Evolutionary conservation across 2,329 filamentous ascomycete genomes (phyloP).

Genomic region (Scolecobasidium constrictum): DNA sequence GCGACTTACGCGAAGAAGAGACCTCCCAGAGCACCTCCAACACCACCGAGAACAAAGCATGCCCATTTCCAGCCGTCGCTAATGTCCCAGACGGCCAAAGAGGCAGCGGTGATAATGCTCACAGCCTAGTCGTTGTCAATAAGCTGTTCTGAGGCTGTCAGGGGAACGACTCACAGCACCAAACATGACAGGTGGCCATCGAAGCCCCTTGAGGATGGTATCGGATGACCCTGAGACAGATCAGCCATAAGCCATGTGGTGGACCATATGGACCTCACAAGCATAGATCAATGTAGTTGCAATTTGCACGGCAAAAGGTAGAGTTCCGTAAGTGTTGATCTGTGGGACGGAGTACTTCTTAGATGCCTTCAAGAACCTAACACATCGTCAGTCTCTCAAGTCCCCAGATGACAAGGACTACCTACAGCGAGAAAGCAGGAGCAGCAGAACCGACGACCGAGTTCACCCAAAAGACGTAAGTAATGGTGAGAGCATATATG

Average conservation of each 20-base stretch:
- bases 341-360: background rate
- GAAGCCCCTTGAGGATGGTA: background rate
- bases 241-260: too few relatives aligned
- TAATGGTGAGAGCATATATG: slow-evolving; percentile 45
- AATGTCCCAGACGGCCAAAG: background rate
- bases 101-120: background rate
- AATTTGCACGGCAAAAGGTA: background rate
- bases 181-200: background rate
- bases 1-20: background rate
- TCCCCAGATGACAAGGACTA: background rate
- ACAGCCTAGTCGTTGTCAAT: background rate
- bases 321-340: background rate
- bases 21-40: background rate
- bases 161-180: background rate
- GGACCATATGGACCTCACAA: too few relatives aligned
- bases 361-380: background rate
- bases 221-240: background rate
- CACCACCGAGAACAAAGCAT: background rate
- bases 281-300: background rate
- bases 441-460: background rate
- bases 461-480: slow-evolving; percentile 39
- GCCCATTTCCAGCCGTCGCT: background rate
- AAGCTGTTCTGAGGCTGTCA: background rate
- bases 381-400: too few relatives aligned
- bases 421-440: background rate